These are phyloP conservation scores for Talaromyces adpressus DNA, from an alignment of 495 filamentous ascomycete species.

Conservation along the genomic window DNA sequence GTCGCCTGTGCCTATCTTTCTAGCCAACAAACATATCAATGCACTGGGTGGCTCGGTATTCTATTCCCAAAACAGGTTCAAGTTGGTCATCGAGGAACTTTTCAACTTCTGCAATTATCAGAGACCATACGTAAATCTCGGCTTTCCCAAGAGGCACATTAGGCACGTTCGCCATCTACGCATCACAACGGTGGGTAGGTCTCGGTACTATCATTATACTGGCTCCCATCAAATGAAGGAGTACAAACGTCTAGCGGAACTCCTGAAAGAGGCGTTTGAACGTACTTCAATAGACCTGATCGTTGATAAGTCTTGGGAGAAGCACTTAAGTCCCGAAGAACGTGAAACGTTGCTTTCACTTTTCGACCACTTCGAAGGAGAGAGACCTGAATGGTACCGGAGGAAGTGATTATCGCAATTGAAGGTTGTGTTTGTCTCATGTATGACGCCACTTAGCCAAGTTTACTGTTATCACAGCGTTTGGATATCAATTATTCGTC, in stretches of 20 bases:
- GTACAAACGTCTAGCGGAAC: neutral
- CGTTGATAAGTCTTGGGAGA: neutral
- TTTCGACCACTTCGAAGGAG: neutral
- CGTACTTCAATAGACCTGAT: neutral
- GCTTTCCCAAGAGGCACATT: neutral
- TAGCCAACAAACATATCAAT: constrained; percentile 19
- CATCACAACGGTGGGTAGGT: neutral
- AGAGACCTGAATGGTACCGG: neutral
- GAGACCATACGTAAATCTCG: neutral
- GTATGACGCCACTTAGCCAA: neutral
- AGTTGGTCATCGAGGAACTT: constrained; percentile 1
- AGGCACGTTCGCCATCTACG: neutral
- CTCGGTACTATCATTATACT: neutral
- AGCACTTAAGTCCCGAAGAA: neutral
- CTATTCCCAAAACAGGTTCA: constrained; percentile 19
- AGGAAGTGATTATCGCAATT: neutral
- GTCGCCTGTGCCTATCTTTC: constrained; percentile 22
- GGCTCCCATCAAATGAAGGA: neutral
- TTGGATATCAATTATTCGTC: neutral
- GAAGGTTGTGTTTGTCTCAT: neutral
- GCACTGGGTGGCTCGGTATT: constrained; percentile 17
- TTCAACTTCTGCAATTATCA: neutral
- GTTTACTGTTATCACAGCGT: neutral
- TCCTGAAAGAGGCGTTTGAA: neutral
- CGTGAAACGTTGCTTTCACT: neutral